phyloP scores from a whole-genome alignment of 768 basidiomycete species.

The Lactarius quietus region DNA sequence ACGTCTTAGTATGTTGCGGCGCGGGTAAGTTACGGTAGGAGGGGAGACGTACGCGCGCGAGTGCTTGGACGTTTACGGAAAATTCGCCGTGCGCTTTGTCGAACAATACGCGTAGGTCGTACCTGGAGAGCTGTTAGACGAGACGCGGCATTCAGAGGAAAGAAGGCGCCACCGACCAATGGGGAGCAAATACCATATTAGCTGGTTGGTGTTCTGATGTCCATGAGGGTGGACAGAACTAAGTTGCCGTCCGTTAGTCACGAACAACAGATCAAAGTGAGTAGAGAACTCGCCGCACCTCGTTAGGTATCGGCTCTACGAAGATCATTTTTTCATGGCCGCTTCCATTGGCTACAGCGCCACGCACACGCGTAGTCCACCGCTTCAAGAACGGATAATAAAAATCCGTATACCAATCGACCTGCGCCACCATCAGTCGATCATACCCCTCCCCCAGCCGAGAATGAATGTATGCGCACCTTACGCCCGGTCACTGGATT shows the following conservation, averaged over 20 bases:
- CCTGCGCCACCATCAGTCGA: slow-evolving; percentile 35
- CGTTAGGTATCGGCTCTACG: slow-evolving; percentile 89
- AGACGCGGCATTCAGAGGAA: slow-evolving; percentile 11
- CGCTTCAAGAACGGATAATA: slow-evolving; percentile 72
- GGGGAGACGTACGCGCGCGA: slow-evolving; percentile 62
- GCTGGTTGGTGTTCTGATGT: slow-evolving; percentile 56
- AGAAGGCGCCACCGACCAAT: slow-evolving; percentile 49
- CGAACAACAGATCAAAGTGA: background rate
- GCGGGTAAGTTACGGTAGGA: background rate
- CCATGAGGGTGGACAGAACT: slow-evolving; percentile 84
- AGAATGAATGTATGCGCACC: slow-evolving; percentile 45
- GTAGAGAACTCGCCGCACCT: slow-evolving; percentile 44
- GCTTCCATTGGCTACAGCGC: slow-evolving; percentile 31
- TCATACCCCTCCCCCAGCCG: no score
- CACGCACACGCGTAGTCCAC: slow-evolving; percentile 62
- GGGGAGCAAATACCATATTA: slow-evolving; percentile 69
- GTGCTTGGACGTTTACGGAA: slow-evolving; percentile 88
- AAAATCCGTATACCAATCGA: slow-evolving; percentile 85
- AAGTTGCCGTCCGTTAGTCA: background rate
- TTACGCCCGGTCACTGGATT: slow-evolving; percentile 61
- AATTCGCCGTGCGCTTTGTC: slow-evolving; percentile 79
- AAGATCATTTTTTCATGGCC: slow-evolving; percentile 61
- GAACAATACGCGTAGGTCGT: slow-evolving; percentile 89
- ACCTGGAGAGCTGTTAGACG: slow-evolving; percentile 47
- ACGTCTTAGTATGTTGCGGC: slow-evolving; percentile 17